Base-by-base conservation (phyloP, 805 yeast species). In the Myxozyma geophila region DNA sequence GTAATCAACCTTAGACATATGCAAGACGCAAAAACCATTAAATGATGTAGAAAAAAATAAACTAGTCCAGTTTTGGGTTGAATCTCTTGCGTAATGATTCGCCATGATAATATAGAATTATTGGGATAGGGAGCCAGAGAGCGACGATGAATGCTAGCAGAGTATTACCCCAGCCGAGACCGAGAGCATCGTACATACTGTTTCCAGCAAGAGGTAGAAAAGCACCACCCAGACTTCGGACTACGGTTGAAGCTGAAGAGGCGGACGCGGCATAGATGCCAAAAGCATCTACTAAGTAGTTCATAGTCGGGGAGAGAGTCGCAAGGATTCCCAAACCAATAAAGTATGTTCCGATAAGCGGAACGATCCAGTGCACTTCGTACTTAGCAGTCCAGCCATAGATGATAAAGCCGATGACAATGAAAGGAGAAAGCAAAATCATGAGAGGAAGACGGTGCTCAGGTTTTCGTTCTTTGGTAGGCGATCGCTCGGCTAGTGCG, bases 281-380 rank as follows among this genome's bases (percentile, higher is more conserved):
- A 71, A 85, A 87, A 80, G 87, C 84, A 67, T 88, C 91, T 51
- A 89, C 87, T 67, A 88, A 78, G 70, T 89, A 88, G 67, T 83
- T 82, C 69, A 86, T 87, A 60, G 86, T 81, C 10, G 85, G 79
- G 68, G 85, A 88, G 75, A 88, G 87, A 15, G 85, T 85, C 6
- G 85, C 83, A 62, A 85, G 80, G 36, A 86, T 74, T 1, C 85
- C 85, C 70, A 82, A 80, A 1, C 87, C 86, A 73, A 85, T 85
- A n/a, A 87, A 75, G 5, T 78, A 81, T 15, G 85, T 79, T 2
- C 91, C 92, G 35, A 87, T 76, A 33, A 78, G 76, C 0, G 90
- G 88, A 80, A 85, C 83, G 48, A 86, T 79, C 87, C 88, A 87
- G 62, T 79, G 83, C 52, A 85, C 71, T 40, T 81, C 72, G 47